Base-by-base conservation (phyloP, 116 monocot species). In the Cymodocea nodosa region DNA sequence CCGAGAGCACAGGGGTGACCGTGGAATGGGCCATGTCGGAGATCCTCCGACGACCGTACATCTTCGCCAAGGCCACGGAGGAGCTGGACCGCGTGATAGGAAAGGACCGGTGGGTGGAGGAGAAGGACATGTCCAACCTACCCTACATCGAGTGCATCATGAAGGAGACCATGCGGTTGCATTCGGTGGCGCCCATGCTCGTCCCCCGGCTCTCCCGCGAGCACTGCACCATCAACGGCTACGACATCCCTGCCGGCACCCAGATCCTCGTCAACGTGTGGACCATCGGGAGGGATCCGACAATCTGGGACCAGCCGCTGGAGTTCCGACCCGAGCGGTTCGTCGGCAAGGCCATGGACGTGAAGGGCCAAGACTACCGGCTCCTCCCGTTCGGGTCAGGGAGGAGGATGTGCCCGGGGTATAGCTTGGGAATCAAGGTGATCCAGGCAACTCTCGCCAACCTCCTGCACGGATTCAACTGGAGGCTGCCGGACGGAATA, bases 21-120 rank as follows among this genome's bases (percentile, higher is more conserved):
- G 89, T 84, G 30, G 84, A 84, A 56, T 89, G 89, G 89, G 84
- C 81, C 0, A 82, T 92, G 34, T 80, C 92, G 0, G 86, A 91
- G 81, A 60, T 91, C 58, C 65, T 91, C 18, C 81, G 63, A 63
- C 35, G 53, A 15, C 87, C 91, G 1, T 49, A 80, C 19, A 72
- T 82, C 36, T 51, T 87, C 50, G 64, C 68, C 13, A 87, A 78
- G 69, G 91, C 84, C 9, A 70, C 71, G 0, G 87, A 80, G 56
- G 91, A 91, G 60, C 82, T 91, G 6, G 87, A 92, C 68, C 72
- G 81, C 6, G 92, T 85, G 18, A 68, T 92, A 59, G 87, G 92
- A 2, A 65, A 66, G 48, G 62, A 73, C 0, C 68, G 80, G 18
- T 92, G 87, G 87, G 80, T 82, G 4, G 78, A 80, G 16, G 91